Evolutionary conservation across 2,329 filamentous ascomycete genomes (phyloP).

Genomic region (Gnomoniopsis sp.): DNA sequence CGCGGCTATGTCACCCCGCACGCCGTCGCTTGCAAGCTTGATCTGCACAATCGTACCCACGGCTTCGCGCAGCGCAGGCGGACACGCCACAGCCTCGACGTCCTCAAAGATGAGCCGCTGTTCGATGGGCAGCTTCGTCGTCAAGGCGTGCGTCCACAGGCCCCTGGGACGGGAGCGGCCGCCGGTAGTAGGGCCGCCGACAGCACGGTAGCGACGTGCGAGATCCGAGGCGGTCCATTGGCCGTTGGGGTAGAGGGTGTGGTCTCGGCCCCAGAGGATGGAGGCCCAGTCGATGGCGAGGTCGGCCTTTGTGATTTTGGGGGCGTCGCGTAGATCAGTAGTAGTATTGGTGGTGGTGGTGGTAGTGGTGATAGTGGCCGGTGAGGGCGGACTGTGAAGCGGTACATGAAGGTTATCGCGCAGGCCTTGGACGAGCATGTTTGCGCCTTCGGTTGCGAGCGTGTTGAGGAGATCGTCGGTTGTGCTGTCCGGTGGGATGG

Average conservation of each 20-base stretch:
- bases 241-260: neutral
- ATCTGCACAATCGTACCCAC: neutral
- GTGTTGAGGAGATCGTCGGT: conserved; percentile 43
- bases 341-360: neutral
- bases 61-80: conserved; percentile 7
- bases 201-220: conserved; percentile 50
- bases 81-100: conserved; percentile 23
- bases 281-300: conserved; percentile 57
- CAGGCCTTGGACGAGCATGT: conserved; percentile 67
- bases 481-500: conserved; percentile 42
- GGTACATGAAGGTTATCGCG: conserved; percentile 61
- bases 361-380: too few relatives aligned
- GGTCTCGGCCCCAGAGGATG: conserved; percentile 6
- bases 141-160: conserved; percentile 21
- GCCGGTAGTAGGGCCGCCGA: conserved; percentile 29
- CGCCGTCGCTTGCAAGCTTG: neutral
- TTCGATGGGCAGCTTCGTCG: conserved; percentile 17
- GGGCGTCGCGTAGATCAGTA: conserved; percentile 49
- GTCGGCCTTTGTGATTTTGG: conserved; percentile 68
- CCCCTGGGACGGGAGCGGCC: neutral
- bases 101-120: conserved; percentile 40
- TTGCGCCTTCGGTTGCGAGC: conserved; percentile 63
- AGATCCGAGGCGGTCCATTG: conserved; percentile 54
- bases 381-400: conserved; percentile 33
- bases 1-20: neutral